These are phyloP conservation scores for Dysphania ambrosioides DNA, from an alignment of 148 eudicot species.

Conservation along the genomic window DNA sequence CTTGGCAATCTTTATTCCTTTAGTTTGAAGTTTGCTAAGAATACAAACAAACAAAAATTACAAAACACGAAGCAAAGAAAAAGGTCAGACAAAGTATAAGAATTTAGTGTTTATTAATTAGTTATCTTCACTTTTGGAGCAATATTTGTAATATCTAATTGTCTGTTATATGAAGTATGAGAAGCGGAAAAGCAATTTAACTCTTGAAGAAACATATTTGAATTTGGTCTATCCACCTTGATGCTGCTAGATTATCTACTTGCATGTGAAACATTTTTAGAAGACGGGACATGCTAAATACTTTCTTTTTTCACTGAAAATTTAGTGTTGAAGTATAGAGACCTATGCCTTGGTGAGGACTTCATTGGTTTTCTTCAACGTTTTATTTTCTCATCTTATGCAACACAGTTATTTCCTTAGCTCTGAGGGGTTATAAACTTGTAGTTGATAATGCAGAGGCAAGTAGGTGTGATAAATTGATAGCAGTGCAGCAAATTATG, in stretches of 20 bases:
- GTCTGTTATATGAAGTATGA: not conserved
- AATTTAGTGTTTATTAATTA: not conserved
- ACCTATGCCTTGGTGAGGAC: not conserved
- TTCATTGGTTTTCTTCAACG: not conserved
- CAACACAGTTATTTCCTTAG: not conserved
- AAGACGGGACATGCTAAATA: not conserved
- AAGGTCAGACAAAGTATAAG: no score
- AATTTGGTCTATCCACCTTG: not conserved
- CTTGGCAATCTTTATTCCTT: no score
- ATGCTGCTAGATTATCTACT: conserved; percentile 2
- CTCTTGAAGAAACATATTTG: not conserved
- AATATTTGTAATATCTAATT: not conserved
- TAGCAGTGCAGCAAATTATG: not conserved
- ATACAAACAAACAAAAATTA: no score
- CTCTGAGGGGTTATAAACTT: not conserved
- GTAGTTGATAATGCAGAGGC: not conserved
- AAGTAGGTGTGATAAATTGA: no score
- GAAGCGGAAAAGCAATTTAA: not conserved
- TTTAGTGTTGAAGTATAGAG: not conserved
- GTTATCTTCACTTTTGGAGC: not conserved
- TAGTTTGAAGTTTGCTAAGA: no score
- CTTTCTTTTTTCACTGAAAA: not conserved
- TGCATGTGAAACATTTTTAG: not conserved
- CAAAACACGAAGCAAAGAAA: no score
- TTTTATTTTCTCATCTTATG: not conserved